Evolutionary conservation across 305 asterid species (phyloP).

Genomic region (Rubia peregrina): DNA sequence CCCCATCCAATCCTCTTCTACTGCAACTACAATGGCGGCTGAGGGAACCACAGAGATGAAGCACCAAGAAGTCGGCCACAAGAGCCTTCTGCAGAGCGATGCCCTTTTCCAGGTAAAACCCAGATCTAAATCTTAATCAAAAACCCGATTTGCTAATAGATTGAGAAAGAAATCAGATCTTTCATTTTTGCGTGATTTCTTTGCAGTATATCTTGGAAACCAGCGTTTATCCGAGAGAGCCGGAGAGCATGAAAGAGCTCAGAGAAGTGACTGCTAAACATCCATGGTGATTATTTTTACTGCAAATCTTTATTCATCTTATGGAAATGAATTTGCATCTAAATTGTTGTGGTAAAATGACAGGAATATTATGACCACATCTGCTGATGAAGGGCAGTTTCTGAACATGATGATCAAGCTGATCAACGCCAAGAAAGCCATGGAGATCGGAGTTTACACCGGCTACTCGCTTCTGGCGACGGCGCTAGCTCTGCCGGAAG

Average conservation of each 20-base stretch:
- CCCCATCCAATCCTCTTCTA: background rate
- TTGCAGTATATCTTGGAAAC: conserved; percentile 74
- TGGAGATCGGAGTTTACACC: conserved; percentile 92
- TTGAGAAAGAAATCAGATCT: no score
- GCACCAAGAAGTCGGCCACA: conserved; percentile 42
- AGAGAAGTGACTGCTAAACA: conserved; percentile 78
- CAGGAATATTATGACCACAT: conserved; percentile 85
- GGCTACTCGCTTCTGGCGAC: conserved; percentile 88
- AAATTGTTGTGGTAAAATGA: background rate
- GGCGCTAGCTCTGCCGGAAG: conserved; percentile 79
- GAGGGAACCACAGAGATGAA: conserved; percentile 18
- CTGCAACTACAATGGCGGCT: conserved; percentile 8
- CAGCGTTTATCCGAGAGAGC: conserved; percentile 80
- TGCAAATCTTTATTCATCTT: background rate
- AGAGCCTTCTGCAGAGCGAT: conserved; percentile 42
- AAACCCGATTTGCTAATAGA: no score
- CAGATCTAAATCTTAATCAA: background rate
- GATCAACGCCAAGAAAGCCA: conserved; percentile 82
- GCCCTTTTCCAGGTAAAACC: conserved; percentile 35
- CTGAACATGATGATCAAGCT: conserved; percentile 79
- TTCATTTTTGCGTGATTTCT: background rate
- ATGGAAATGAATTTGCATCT: background rate
- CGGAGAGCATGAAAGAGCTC: conserved; percentile 80
- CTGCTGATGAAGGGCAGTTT: conserved; percentile 91
- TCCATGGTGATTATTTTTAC: conserved; percentile 47